Evolutionary conservation across 352 stramenopile species (phyloP), one percentile per base, ranked within the genome.

Genomic region (Globisporangium abappressorium): DNA sequence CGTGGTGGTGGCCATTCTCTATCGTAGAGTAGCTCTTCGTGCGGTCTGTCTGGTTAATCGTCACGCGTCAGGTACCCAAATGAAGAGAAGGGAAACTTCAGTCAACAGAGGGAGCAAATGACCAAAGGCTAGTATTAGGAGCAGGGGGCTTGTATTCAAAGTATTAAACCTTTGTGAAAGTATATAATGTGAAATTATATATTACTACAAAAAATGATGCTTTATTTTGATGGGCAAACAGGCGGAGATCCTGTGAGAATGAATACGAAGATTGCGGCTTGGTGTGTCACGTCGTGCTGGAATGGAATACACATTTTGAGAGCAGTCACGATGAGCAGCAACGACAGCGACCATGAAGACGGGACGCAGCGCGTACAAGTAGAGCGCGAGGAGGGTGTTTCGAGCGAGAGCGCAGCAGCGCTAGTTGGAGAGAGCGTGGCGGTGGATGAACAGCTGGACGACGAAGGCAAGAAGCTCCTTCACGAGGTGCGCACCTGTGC

Each of bases 381-480:
- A 18, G 33, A 47, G 33, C n/a, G 5, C 56, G n/a, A 49, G 9
- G 56, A 46, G 38, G 12, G 38, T 20, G 38, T 46, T 14, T 46
- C 18, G 38, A 46, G 20, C 7, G 55, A 57, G 51, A 30, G 38
- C 3, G 8, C 4, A 33, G 20, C 22, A 3, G 7, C 30, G 55
- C 55, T 46, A 1, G 30, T 7, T 5, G 7, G 2, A 11, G 30
- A 46, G 18, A 46, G 20, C 28, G n/a, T 38, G 4, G 5, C 18
- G 22, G 22, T 14, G 36, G 61, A 59, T 12, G 61, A 66, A n/a
- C 46, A 49, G 43, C 51, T 71, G 15, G 66, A 71, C 22, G 66
- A 53, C 9, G 66, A 71, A 34, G 59, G 24, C 28, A 57, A 51
- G 36, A 66, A 67, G 58, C 66, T 71, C 14, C 59, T 71, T 5